Evolutionary conservation across 2,329 filamentous ascomycete genomes (phyloP).

Genomic region (Arthrobotrys entomopaga): DNA sequence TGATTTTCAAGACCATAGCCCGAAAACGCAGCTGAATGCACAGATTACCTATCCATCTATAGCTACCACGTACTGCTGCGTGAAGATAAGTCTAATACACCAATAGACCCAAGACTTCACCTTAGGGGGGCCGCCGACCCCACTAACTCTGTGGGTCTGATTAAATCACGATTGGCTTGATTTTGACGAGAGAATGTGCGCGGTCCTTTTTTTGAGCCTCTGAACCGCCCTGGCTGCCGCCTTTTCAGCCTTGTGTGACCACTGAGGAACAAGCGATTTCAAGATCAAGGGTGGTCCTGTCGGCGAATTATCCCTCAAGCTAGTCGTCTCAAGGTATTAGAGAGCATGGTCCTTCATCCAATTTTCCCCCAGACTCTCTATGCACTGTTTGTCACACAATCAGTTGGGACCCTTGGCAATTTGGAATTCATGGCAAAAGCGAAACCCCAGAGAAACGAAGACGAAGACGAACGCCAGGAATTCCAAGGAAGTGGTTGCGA

Average conservation of each 20-base stretch:
- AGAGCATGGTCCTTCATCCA: slow-evolving; percentile 28
- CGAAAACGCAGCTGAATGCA: slow-evolving; percentile 52
- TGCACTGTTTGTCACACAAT: slow-evolving; percentile 39
- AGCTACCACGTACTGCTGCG: too few species aligned
- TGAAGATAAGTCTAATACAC: too few species aligned
- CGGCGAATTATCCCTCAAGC: slow-evolving; percentile 16
- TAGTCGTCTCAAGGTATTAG: slow-evolving; percentile 23
- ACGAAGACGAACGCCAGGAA: slow-evolving; percentile 16
- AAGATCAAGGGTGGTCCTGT: not conserved
- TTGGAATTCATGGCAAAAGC: slow-evolving; percentile 40
- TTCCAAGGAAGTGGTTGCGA: slow-evolving; percentile 24
- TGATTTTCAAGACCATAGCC: slow-evolving; percentile 12
- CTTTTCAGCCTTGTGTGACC: slow-evolving; percentile 55
- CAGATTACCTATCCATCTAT: not conserved
- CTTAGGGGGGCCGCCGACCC: not conserved
- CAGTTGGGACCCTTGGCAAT: slow-evolving; percentile 46
- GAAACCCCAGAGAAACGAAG: not conserved
- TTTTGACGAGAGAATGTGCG: not conserved
- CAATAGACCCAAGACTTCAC: too few species aligned
- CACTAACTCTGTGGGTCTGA: not conserved
- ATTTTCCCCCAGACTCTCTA: slow-evolving; percentile 38
- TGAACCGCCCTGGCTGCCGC: slow-evolving; percentile 29
- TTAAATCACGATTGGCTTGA: not conserved
- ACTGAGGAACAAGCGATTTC: not conserved
- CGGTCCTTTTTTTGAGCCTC: slow-evolving; percentile 42